Base-by-base conservation (phyloP, 2,329 filamentous ascomycete genomes). In the Coniella lustricola region DNA sequence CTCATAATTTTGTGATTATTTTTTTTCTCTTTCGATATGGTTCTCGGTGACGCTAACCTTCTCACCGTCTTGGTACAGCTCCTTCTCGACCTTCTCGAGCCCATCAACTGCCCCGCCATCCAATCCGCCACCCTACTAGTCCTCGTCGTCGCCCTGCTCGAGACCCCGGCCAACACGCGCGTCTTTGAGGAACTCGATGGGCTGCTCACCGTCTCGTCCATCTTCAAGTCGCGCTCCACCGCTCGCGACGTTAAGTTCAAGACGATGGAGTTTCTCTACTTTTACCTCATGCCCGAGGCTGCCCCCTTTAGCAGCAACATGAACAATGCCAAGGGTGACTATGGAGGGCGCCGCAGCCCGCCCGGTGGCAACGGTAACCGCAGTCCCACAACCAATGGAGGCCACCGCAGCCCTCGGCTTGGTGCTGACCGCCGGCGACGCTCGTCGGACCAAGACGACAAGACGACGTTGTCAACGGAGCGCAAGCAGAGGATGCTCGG, bases 181-280 rank as follows among this genome's bases (percentile, higher is more conserved):
- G 87, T 87, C 4, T 97, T 98, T 61, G 93, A 98, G 70, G 76
- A 79, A 48, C 85, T 95, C 56, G 91, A 97, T 63, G 93, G 93
- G 48, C 79, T 98, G 4, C 79, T 95, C 35, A 93, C 90, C 1
- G 82, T 97, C 39, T 95, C 91, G 2, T 91, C 87, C 9, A 77
- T 97, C 43, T 96, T 97, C 79, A 95, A 94, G 67, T 87, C 85
- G 55, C 83, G 89, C 52, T 81, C 83, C 56, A 96, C 91, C 3
- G 82, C 82, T 20, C 82, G 89, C 53, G 87, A 91, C 59, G 90
- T 97, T 56, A 96, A 95, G 71, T 79, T 95, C 62, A 93, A 95
- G 66, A 81, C 95, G n/a, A 84, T 96, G 57, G 93, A 97, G 67
- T 97, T 97, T 63, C 72, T 98, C 44, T 97, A 97, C 73, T 97